phyloP scores from a whole-genome alignment of 495 filamentous ascomycete species.

The Clavariopsis aquatica region DNA sequence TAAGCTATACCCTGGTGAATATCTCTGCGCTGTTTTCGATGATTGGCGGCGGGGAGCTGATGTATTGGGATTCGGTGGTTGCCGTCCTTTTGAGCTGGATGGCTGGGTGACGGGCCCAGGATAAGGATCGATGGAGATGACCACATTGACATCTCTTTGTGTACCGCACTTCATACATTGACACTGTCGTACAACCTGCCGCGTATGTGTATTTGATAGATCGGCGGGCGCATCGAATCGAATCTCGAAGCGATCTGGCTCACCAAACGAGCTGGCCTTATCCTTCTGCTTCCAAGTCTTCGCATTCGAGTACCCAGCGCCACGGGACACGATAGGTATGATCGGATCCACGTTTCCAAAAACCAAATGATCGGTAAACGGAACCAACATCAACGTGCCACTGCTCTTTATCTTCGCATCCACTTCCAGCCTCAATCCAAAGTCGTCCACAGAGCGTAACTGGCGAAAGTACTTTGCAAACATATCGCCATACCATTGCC shows the following conservation, averaged over 20 bases:
- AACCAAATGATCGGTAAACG: constrained; percentile 32
- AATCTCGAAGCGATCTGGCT: constrained; percentile 32
- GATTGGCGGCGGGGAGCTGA: constrained; percentile 7
- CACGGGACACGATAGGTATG: constrained; percentile 30
- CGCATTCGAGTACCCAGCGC: constrained; percentile 24
- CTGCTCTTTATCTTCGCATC: constrained; percentile 29
- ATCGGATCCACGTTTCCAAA: constrained; percentile 34
- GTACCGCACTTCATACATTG: constrained; percentile 36
- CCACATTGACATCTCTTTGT: constrained; percentile 33
- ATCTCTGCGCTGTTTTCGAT: constrained; percentile 29
- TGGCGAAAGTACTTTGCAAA: constrained; percentile 37
- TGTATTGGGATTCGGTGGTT: constrained; percentile 9
- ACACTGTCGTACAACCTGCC: constrained; percentile 22
- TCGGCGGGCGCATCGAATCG: constrained; percentile 32
- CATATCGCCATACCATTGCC: constrained; percentile 38
- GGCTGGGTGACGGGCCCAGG: constrained; percentile 13
- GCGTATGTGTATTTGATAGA: constrained; percentile 27
- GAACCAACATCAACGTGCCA: constrained; percentile 30
- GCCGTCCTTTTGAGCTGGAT: not conserved
- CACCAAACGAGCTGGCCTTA: constrained; percentile 16
- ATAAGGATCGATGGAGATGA: constrained; percentile 32
- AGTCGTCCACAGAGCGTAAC: constrained; percentile 31
- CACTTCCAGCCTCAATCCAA: constrained; percentile 26
- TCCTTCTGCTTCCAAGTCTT: constrained; percentile 21
- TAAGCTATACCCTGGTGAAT: constrained; percentile 29